phyloP scores from a whole-genome alignment of 2,329 filamentous ascomycete species.

The Chaetomiaceae sp. region DNA sequence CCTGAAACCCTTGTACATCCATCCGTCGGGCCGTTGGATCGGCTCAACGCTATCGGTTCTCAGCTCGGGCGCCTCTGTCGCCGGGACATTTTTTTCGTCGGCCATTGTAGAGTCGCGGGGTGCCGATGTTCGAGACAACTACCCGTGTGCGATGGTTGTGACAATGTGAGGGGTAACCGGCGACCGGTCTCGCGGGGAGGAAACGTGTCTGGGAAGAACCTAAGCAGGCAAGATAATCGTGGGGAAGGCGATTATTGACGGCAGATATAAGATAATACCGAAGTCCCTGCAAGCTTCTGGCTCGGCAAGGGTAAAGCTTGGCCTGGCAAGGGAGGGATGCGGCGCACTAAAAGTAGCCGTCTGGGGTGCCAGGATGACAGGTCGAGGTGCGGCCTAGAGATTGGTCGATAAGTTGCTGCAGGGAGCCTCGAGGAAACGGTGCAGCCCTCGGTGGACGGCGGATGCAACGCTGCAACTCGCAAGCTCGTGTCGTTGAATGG shows the following conservation, averaged over 20 bases:
- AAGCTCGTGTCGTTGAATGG: constrained; percentile 8
- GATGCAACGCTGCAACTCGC: constrained; percentile 20
- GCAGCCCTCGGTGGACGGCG: not conserved
- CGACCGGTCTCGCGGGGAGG: not conserved
- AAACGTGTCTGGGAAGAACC: not conserved
- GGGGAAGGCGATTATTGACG: not conserved
- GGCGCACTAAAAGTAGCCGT: constrained; percentile 6
- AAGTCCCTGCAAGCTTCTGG: not conserved
- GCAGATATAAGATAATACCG: constrained; percentile 11
- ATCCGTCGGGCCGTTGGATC: constrained; percentile 45
- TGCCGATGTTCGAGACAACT: not conserved
- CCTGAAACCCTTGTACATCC: constrained; percentile 63
- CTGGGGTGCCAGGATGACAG: constrained; percentile 1
- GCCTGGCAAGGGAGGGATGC: constrained; percentile 1
- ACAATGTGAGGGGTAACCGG: not conserved
- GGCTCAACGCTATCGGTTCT: constrained; percentile 1
- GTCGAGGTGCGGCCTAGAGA: not conserved
- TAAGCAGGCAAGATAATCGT: not conserved
- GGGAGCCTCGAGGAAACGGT: constrained; percentile 10
- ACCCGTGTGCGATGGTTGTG: not conserved
- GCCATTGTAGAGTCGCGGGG: constrained; percentile 13
- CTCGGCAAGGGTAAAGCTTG: constrained; percentile 13
- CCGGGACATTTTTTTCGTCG: constrained; percentile 18
- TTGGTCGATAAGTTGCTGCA: constrained; percentile 7
- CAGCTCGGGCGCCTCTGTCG: constrained; percentile 8